phyloP scores from a whole-genome alignment of 306 rosid species.

The Luffa aegyptiaca region DNA sequence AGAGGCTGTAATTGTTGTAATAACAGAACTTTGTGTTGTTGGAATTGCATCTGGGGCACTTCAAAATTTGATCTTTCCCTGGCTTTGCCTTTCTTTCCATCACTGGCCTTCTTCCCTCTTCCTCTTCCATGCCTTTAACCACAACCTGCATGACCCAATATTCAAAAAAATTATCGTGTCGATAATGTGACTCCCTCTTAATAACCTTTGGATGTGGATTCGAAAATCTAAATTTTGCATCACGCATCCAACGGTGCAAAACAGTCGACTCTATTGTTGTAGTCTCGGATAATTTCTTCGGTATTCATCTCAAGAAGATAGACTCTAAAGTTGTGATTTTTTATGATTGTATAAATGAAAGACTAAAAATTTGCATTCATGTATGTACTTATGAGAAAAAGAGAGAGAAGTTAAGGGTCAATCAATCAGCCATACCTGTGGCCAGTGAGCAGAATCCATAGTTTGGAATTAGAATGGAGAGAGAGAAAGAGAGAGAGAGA shows the following conservation, averaged over 20 bases:
- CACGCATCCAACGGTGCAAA: too few relatives aligned
- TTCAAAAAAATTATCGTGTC: too few relatives aligned
- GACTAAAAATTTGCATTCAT: too few relatives aligned
- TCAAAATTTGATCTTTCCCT: slow-evolving; percentile 72
- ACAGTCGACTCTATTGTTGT: too few relatives aligned
- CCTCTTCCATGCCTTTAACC: slow-evolving; percentile 43
- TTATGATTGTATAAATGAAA: too few relatives aligned
- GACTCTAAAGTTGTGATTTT: too few relatives aligned
- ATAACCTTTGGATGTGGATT: too few relatives aligned
- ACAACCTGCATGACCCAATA: not conserved
- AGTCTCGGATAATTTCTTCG: too few relatives aligned
- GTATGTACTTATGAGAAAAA: too few relatives aligned
- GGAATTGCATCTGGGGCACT: slow-evolving; percentile 96
- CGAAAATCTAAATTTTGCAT: too few relatives aligned
- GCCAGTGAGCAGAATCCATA: slow-evolving; percentile 96
- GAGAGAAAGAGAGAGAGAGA: slow-evolving; percentile 18
- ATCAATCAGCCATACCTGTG: slow-evolving; percentile 61
- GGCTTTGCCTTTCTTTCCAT: slow-evolving; percentile 70
- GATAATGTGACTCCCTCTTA: too few relatives aligned
- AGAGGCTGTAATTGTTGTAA: slow-evolving; percentile 84
- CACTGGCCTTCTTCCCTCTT: slow-evolving; percentile 24
- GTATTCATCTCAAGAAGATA: too few relatives aligned
- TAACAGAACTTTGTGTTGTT: slow-evolving; percentile 93
- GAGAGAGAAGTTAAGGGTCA: slow-evolving; percentile 10
- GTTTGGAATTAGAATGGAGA: slow-evolving; percentile 24